These are phyloP conservation scores for Herpetomonas tarakana DNA, from an alignment of 208 protist genomes.

Conservation along the genomic window DNA sequence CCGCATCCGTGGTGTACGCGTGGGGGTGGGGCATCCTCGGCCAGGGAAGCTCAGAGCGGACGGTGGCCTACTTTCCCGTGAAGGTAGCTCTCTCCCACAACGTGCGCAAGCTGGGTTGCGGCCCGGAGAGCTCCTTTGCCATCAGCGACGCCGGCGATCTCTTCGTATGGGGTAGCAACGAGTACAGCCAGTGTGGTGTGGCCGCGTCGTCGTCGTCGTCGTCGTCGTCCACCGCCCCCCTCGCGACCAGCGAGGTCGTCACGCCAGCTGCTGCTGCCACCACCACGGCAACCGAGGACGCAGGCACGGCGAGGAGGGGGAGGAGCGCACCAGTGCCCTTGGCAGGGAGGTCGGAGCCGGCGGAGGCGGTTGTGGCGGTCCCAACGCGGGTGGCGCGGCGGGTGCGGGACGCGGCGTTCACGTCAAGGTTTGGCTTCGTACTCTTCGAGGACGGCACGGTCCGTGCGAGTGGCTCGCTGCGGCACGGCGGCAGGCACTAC, in stretches of 20 bases:
- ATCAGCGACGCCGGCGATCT: slow-evolving; percentile 59
- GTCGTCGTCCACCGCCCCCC: not conserved
- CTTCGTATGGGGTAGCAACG: slow-evolving; percentile 74
- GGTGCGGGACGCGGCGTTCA: slow-evolving; percentile 70
- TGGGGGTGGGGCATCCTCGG: slow-evolving; percentile 62
- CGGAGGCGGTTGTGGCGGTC: slow-evolving; percentile 5
- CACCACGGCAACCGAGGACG: not conserved
- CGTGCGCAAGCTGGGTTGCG: slow-evolving; percentile 62
- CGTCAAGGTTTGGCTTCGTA: slow-evolving; percentile 27
- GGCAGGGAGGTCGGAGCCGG: not conserved
- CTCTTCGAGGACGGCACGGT: slow-evolving; percentile 49
- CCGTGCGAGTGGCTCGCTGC: slow-evolving; percentile 31
- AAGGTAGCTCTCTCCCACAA: slow-evolving; percentile 40
- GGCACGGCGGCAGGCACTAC: slow-evolving; percentile 21
- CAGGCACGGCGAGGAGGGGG: not conserved
- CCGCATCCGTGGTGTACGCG: slow-evolving; percentile 42
- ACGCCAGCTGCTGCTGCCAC: not conserved
- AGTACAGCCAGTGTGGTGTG: slow-evolving; percentile 47
- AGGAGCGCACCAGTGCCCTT: not conserved
- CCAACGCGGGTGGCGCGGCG: slow-evolving; percentile 33
- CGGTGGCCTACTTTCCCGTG: slow-evolving; percentile 25
- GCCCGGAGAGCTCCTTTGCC: slow-evolving; percentile 59
- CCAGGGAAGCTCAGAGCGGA: slow-evolving; percentile 8
- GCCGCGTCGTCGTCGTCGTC: not conserved
- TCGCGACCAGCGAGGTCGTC: not conserved